Evolutionary conservation across 1,284 basidiomycete genomes (phyloP), one percentile per base, ranked within the genome.

Genomic region (Naganishia liquefaciens): DNA sequence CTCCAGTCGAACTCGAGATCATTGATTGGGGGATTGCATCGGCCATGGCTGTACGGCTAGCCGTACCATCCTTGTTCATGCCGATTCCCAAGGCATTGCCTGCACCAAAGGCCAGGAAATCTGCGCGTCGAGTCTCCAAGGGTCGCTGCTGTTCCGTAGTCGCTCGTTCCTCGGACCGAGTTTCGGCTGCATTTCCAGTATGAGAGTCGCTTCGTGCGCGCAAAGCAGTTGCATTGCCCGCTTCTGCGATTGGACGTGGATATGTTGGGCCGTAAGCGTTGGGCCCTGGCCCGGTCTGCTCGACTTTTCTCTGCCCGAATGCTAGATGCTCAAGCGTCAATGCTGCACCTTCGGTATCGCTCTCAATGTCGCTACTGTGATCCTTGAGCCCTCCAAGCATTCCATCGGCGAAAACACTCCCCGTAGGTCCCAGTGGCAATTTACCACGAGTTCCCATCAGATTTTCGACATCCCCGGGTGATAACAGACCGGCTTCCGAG

Each of bases 261-360:
- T 60, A 60, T 19, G 57, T 60, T 9, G 57, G 57, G 9, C 57
- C 57, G 28, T 60, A 60, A 23, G 57, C 57, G 39, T 60, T 60
- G 21, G 57, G 57, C n/a, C 57, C 57, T 0, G 57, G 57, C 28
- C 57, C 57, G 23, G 57, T 60, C 37, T 66, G 65, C 27, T 63
- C 61, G 19, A 54, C 44, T 47, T 68, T 68, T 54, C 67, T 62
- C n/a, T 77, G 72, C 3, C 78, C 78, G 66, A 78, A 79, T 2
- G 78, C 77, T 11, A 79, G 70, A 57, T 79, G 77, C 58, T 80
- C 79, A 6, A 80, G 71, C 0, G 77, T 79, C 23, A 79, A 68
- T 3, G 78, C 79, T 0, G 79, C 79, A 21, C 76, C 78, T 65
- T 80, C 79, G 0, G 78, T 79, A 64, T 79, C 78, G 50, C 77